Evolutionary conservation across 257 asterid species (phyloP), one percentile per base, ranked within the genome.

Genomic region (Penstemon eatonii): DNA sequence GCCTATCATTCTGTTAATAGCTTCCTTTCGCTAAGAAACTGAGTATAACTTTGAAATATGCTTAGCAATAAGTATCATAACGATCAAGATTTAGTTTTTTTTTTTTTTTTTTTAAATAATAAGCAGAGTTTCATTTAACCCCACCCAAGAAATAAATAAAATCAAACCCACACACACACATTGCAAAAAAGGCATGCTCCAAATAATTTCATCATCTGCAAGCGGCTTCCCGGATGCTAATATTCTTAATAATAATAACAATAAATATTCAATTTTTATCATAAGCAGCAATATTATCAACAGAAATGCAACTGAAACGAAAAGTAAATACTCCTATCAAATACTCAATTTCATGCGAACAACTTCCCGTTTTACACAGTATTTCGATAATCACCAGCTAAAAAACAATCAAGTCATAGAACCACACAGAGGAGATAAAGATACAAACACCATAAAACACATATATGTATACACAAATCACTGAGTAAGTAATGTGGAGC

Each of bases 351-450:
- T 56, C 70, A 51, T 9, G 50, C 38, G 40, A 55, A 56, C 39
- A 56, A 68, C 52, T 72, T 54, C 49, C 45, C 9, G 62, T 49
- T 47, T 25, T 25, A 1, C 33, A 25, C 33, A 25, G 33, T 25
- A 25, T 25, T 25, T 25, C 33, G 33, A 46, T 8, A 12, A 46
- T 46, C 9, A 46, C 2, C 51, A 46, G 6, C 56, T 11, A 56
- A 65, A 46, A 57, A 49, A 57, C 10, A 4, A 8, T 6, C 5
- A 47, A 39, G 1, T 4, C 36, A 60, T 61, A 51, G 77, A 80
- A 69, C 75, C 49, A 69, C 55, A 41, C 3, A 64, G 6, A 38
- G 64, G 38, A n/a, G 5, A 55, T 38, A 47, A 36, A 42, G 37
- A 56, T 7, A 9, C 3, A 56, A 1, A 51, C 6, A 36, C 38